phyloP scores from a whole-genome alignment of 2,329 filamentous ascomycete species.

The Diaporthe eres region DNA sequence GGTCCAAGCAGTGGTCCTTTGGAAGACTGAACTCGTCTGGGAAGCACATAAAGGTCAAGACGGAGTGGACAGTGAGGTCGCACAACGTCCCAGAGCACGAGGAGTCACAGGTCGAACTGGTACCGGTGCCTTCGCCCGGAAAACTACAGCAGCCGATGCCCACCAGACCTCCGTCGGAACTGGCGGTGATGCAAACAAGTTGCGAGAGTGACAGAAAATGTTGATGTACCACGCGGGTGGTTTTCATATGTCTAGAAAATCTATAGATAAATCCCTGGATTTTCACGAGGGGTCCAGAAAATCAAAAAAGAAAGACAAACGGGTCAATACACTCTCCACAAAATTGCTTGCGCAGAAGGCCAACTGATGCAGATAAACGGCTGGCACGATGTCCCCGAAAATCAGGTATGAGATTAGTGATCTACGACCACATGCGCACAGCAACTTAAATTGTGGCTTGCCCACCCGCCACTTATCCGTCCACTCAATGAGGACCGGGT shows the following conservation, averaged over 20 bases:
- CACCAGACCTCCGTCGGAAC: conserved; percentile 13
- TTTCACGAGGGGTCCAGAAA: background rate
- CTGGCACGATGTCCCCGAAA: too few relatives aligned
- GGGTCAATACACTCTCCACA: background rate
- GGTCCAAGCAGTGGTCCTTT: conserved; percentile 40
- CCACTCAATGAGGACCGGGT: background rate
- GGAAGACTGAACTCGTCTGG: conserved; percentile 24
- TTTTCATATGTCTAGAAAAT: background rate
- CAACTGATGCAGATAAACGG: background rate
- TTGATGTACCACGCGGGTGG: background rate
- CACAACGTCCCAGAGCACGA: conserved; percentile 15
- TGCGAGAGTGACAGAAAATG: background rate
- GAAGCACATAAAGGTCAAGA: conserved; percentile 48
- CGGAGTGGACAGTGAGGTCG: conserved; percentile 48
- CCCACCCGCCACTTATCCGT: too few relatives aligned
- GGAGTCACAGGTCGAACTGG: conserved; percentile 5
- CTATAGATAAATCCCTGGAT: background rate
- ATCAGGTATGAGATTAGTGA: background rate
- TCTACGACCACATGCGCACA: too few relatives aligned
- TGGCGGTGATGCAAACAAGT: conserved; percentile 13
- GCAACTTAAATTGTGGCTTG: background rate
- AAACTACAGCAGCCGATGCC: background rate
- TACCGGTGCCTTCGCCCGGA: background rate
- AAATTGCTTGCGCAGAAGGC: background rate
- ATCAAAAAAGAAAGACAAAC: background rate